Base-by-base conservation (phyloP, 2,329 filamentous ascomycete genomes). In the Fusarium secorum region DNA sequence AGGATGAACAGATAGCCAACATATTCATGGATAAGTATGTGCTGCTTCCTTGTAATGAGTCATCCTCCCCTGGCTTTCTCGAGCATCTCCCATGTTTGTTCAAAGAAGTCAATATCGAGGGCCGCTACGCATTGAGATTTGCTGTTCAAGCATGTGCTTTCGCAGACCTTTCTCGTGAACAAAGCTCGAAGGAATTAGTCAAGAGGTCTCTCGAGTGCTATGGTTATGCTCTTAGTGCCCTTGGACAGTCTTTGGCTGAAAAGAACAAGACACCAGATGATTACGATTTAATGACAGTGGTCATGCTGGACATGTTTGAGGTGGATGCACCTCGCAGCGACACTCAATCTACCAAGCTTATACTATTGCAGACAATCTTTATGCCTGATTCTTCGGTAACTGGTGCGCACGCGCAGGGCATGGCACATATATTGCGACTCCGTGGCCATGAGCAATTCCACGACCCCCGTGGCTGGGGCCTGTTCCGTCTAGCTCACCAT, bases 271-370 rank as follows among this genome's bases (percentile, higher is more conserved):
- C 69, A 3, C 80, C 80, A 7, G 80, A 81, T 64, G 81, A 83
- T 59, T 78, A 81, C 64, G 78, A 81, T 49, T 71, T 83, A 20
- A 82, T 83, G 81, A 78, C 81, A 5, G 75, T 80, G 3, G 81
- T 83, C 17, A 70, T 83, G 24, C 65, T 83, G 17, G 81, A 83
- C 51, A 76, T 83, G 4, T 83, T 83, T 41, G 81, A 83, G 75
- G 80, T 80, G 49, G 52, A 30, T 22, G 15, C 24, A 35, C 5
- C 30, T 4, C 7, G 26, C 13, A 28, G 6, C 9, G 20, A 15
- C 11, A 33, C 22, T 24, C 28, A n/a, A 20, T 11, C 7, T 18
- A 26, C 3, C 11, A 38, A 8, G 28, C 35, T 61, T 32, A 61
- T 3, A 18, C 20, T 35, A 3, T 7, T 15, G 1, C 5, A 82